These are phyloP conservation scores for Candida pseudoviswanathii DNA, from an alignment of 1,139 yeast genomes.

Conservation along the genomic window DNA sequence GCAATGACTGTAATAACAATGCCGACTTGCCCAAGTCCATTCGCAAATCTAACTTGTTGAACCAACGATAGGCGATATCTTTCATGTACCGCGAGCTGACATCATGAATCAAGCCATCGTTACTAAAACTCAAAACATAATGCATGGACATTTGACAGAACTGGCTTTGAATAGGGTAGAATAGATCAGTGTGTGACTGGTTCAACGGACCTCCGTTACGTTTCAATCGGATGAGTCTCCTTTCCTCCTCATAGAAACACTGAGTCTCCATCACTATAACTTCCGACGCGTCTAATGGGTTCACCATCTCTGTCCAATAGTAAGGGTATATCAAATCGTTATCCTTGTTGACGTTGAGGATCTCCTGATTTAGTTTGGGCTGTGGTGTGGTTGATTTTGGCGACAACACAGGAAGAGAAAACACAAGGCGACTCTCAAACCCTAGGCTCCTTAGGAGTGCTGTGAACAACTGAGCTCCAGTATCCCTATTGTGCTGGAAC, in stretches of 20 bases:
- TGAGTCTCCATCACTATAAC: slow-evolving; percentile 33
- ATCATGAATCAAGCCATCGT: slow-evolving; percentile 26
- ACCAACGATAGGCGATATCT: slow-evolving; percentile 36
- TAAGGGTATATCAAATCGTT: slow-evolving; percentile 41
- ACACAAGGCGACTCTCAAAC: slow-evolving; percentile 34
- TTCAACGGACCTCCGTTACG: slow-evolving; percentile 16
- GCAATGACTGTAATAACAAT: slow-evolving; percentile 27
- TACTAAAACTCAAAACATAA: slow-evolving; percentile 30
- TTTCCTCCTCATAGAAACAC: slow-evolving; percentile 35
- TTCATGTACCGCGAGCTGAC: slow-evolving; percentile 40
- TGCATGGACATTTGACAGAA: slow-evolving; percentile 39
- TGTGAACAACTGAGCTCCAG: slow-evolving; percentile 40
- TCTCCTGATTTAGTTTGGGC: slow-evolving; percentile 27
- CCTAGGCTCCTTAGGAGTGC: slow-evolving; percentile 34
- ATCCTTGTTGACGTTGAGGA: slow-evolving; percentile 30
- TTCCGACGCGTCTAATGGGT: slow-evolving; percentile 32
- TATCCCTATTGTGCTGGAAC: slow-evolving; percentile 39
- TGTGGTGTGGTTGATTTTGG: slow-evolving; percentile 20
- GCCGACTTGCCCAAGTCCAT: slow-evolving; percentile 33
- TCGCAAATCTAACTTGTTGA: slow-evolving; percentile 32
- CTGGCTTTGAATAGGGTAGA: slow-evolving; percentile 26
- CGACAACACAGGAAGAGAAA: slow-evolving; percentile 36
- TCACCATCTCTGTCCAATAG: slow-evolving; percentile 43
- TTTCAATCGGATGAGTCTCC: slow-evolving; percentile 26
- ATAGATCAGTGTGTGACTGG: slow-evolving; percentile 20